These are phyloP conservation scores for Polyporus arcularius DNA, from an alignment of 768 basidiomycete species.

Conservation along the genomic window DNA sequence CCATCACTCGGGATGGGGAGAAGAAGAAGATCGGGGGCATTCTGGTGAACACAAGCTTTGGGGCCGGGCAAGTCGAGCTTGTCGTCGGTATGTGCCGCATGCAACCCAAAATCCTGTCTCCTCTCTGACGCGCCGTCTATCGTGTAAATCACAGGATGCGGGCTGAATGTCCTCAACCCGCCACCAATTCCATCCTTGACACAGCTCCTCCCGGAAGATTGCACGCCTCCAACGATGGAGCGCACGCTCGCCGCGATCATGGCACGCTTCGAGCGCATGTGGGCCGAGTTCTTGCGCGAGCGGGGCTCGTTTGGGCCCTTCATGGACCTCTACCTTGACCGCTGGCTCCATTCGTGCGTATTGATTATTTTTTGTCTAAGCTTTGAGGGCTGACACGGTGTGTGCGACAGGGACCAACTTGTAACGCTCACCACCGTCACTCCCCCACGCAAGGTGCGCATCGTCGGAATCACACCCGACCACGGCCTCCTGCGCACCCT, in stretches of 20 bases:
- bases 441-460: slow-evolving; percentile 71
- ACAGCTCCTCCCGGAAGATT: slow-evolving; percentile 52
- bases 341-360: slow-evolving; percentile 93
- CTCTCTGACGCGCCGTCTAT: not conserved
- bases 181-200: slow-evolving; percentile 82
- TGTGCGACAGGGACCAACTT: slow-evolving; percentile 63
- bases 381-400: not conserved
- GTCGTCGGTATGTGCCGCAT: slow-evolving; percentile 68
- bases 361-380: not conserved
- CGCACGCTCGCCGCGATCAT: slow-evolving; percentile 73
- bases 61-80: slow-evolving; percentile 69
- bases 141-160: slow-evolving; percentile 63
- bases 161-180: slow-evolving; percentile 82
- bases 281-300: slow-evolving; percentile 66
- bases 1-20: slow-evolving; percentile 51
- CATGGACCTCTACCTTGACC: slow-evolving; percentile 70
- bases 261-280: slow-evolving; percentile 75
- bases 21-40: slow-evolving; percentile 88
- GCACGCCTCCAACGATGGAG: slow-evolving; percentile 62
- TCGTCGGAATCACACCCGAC: slow-evolving; percentile 84
- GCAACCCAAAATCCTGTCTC: too few relatives aligned
- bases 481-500: slow-evolving; percentile 86
- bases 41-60: slow-evolving; percentile 84
- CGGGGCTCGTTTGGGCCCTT: slow-evolving; percentile 80
- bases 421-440: slow-evolving; percentile 79